These are phyloP conservation scores for Metschnikowia cubensis DNA, from an alignment of 805 yeast genomes.

Conservation along the genomic window DNA sequence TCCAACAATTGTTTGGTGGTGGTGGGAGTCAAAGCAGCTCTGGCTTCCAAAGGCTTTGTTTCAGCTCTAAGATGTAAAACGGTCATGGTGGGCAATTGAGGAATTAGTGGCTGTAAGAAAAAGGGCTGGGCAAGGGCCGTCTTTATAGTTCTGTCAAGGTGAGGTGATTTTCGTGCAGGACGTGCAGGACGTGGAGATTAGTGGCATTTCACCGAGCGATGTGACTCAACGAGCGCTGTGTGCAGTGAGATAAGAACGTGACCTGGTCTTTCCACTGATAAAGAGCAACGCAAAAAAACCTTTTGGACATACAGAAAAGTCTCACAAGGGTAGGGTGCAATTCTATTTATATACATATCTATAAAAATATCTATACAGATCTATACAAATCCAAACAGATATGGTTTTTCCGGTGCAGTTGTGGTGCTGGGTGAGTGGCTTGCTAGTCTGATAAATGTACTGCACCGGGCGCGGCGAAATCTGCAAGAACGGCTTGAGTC, in stretches of 20 bases:
- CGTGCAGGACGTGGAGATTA: conserved; percentile 1
- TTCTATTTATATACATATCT: neutral
- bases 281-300: neutral
- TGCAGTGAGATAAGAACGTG: conserved; percentile 6
- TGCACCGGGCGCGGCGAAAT: conserved; percentile 2
- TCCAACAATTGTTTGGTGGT: conserved; percentile 79
- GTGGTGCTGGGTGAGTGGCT: neutral
- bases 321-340: neutral
- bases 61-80: conserved; percentile 92
- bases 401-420: too few relatives aligned
- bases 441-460: neutral
- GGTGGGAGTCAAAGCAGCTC: conserved; percentile 94
- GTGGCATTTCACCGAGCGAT: neutral
- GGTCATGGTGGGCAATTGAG: conserved; percentile 28
- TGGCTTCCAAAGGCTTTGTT: conserved; percentile 93
- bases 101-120: neutral
- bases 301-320: neutral
- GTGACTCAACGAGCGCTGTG: conserved; percentile 2
- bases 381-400: too few relatives aligned
- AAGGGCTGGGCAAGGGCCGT: neutral
- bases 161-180: neutral
- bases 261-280: neutral
- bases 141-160: conserved; percentile 1
- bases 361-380: neutral
- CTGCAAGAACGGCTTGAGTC: neutral